Conservation (phyloP, 1,284 basidiomycete species). For the Bjerkandera adusta region DNA sequence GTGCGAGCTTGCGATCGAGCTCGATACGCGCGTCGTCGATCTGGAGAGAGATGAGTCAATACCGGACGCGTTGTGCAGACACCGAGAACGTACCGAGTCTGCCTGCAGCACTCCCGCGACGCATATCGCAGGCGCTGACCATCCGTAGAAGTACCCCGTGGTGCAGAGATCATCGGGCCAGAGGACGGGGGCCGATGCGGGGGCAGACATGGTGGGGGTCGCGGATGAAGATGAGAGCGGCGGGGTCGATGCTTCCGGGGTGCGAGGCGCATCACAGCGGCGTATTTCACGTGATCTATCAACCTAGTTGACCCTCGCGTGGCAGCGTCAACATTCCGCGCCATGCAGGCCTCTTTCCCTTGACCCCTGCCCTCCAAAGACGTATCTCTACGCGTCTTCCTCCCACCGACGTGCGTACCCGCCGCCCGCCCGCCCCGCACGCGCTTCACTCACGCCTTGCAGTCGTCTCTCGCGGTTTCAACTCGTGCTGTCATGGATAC, state of each 20-base stretch:
- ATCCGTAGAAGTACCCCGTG: conserved; percentile 24
- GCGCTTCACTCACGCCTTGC: neutral
- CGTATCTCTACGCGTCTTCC: conserved; percentile 8
- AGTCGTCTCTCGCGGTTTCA: neutral
- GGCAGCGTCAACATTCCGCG: conserved; percentile 5
- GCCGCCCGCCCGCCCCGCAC: neutral
- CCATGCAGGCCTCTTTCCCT: conserved; percentile 2
- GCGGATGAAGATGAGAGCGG: too few species aligned
- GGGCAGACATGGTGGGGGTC: neutral
- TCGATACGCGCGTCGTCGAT: conserved; percentile 3
- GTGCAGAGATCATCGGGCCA: conserved; percentile 20
- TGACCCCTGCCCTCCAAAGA: conserved; percentile 2
- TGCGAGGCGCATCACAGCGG: conserved; percentile 1
- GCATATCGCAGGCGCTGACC: conserved; percentile 21
- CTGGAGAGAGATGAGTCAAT: conserved; percentile 2
- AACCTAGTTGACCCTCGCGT: conserved; percentile 11
- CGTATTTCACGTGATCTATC: conserved; percentile 12
- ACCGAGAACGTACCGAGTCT: conserved; percentile 12
- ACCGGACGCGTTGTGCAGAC: too few species aligned
- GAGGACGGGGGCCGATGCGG: conserved; percentile 9
- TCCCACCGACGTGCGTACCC: neutral
- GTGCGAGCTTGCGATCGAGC: neutral
- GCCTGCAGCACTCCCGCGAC: conserved; percentile 22
- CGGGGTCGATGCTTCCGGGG: too few species aligned
- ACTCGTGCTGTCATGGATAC: conserved; percentile 12